Conservation (phyloP, 768 basidiomycete genomes). For the Saitozyma sp. region DNA sequence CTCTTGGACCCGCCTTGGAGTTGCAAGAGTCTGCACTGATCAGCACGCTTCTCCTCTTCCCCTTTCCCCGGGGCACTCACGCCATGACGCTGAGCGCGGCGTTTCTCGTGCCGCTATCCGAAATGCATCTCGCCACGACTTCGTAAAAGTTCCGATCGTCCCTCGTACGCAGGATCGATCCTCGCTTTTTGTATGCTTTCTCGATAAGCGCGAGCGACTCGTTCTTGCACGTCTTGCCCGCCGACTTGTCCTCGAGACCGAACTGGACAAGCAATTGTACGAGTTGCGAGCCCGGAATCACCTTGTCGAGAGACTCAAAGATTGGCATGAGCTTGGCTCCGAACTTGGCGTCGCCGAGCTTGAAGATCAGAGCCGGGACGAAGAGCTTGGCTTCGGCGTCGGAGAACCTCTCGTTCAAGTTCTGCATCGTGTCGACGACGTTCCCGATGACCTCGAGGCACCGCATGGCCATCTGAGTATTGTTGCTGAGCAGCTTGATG, state of each 20-base stretch:
- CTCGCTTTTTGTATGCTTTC: slow-evolving; percentile 45
- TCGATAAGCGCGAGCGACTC: slow-evolving; percentile 47
- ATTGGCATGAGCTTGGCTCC: slow-evolving; percentile 61
- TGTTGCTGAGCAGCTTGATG: slow-evolving; percentile 83
- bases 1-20: slow-evolving; percentile 37
- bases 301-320: slow-evolving; percentile 78
- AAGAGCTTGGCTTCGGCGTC: slow-evolving; percentile 86
- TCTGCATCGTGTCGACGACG: slow-evolving; percentile 68
- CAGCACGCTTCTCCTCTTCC: slow-evolving; percentile 7
- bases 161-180: slow-evolving; percentile 34
- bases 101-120: slow-evolving; percentile 83
- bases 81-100: slow-evolving; percentile 79
- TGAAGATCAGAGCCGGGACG: slow-evolving; percentile 82
- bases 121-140: slow-evolving; percentile 52
- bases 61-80: slow-evolving; percentile 54
- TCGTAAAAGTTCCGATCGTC: slow-evolving; percentile 40
- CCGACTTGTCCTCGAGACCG: slow-evolving; percentile 63
- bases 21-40: slow-evolving; percentile 30
- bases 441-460: slow-evolving; percentile 84
- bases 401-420: slow-evolving; percentile 70
- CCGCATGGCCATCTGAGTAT: slow-evolving; percentile 81
- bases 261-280: slow-evolving; percentile 85
- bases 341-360: slow-evolving; percentile 91
- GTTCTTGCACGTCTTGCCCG: slow-evolving; percentile 48
- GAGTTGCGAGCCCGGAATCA: slow-evolving; percentile 89